Evolutionary conservation across 1,284 basidiomycete species (phyloP).

Genomic region (Mycena citricolor): DNA sequence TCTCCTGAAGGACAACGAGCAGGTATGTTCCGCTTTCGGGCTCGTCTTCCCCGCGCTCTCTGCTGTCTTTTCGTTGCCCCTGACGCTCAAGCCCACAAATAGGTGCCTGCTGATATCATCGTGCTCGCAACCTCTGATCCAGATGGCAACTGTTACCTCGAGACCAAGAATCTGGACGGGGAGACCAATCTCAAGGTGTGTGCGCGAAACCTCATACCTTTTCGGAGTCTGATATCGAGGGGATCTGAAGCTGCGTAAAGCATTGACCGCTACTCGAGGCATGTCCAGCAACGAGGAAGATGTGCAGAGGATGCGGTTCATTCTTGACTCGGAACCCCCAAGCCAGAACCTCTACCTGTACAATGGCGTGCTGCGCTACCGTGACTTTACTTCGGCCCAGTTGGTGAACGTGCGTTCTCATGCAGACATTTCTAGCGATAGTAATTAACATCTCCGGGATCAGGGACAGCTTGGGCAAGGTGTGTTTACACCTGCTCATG

Average conservation of each 20-base stretch:
- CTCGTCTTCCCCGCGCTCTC: too few relatives aligned
- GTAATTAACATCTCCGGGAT: too few relatives aligned
- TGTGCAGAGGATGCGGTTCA: constrained; percentile 82
- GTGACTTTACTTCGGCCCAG: constrained; percentile 15
- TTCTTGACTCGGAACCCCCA: constrained; percentile 90
- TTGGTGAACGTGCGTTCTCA: too few relatives aligned
- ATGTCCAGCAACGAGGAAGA: constrained; percentile 63
- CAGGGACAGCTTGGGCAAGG: too few relatives aligned
- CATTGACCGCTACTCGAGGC: constrained; percentile 67
- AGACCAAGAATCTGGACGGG: constrained; percentile 96
- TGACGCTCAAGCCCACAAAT: neutral
- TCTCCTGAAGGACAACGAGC: constrained; percentile 88
- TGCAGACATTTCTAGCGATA: too few relatives aligned
- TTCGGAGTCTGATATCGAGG: neutral
- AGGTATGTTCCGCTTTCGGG: constrained; percentile 51
- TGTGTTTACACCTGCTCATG: too few relatives aligned
- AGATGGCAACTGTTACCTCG: constrained; percentile 84
- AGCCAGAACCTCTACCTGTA: constrained; percentile 93
- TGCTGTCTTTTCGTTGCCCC: too few relatives aligned
- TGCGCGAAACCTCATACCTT: too few relatives aligned
- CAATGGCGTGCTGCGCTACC: constrained; percentile 70
- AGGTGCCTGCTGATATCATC: constrained; percentile 87
- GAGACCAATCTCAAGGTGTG: constrained; percentile 88
- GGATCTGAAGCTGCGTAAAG: constrained; percentile 54
- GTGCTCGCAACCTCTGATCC: constrained; percentile 86